A percentile compares a stretch with the other conserved stretches of the same genome.
phyloP scores from a whole-genome alignment of 163 green algal genomes.

The Chlorella variabilis region DNA sequence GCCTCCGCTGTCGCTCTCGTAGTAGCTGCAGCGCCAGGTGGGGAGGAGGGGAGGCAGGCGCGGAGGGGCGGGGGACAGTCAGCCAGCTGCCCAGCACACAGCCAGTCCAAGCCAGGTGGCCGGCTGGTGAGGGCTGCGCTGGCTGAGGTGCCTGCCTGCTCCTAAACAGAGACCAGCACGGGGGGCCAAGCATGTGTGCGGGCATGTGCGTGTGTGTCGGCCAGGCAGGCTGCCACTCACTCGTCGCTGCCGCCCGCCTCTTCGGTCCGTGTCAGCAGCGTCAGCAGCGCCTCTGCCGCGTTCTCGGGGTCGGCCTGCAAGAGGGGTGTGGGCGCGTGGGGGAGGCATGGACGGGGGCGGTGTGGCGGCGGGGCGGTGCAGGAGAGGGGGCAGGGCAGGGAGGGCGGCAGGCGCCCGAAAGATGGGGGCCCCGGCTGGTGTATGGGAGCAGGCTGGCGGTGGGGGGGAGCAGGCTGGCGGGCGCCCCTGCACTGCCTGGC shows the following conservation, averaged over 20 bases:
- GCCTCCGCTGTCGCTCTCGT: background rate
- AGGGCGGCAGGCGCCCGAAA: background rate
- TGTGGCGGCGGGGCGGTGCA: too few species aligned
- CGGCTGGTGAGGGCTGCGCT: too few species aligned
- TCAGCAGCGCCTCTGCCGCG: conserved; percentile 22
- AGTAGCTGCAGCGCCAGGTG: background rate
- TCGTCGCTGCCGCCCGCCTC: background rate
- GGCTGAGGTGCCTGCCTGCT: too few species aligned
- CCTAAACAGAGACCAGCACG: too few species aligned
- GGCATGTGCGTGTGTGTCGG: too few species aligned
- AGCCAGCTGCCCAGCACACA: background rate
- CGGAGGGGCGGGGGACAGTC: too few species aligned
- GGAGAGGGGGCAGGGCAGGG: background rate
- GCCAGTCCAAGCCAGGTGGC: too few species aligned
- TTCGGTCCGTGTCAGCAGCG: conserved; percentile 6
- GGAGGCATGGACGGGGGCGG: too few species aligned
- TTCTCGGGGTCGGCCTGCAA: conserved; percentile 19
- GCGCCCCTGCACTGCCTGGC: too few species aligned
- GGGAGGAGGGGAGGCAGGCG: background rate
- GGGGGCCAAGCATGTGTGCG: too few species aligned
- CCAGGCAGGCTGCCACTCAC: background rate
- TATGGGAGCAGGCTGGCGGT: too few species aligned
- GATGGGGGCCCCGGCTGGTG: background rate
- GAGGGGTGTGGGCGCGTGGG: too few species aligned
- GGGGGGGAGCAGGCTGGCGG: background rate